Base-by-base conservation (phyloP, 2,329 filamentous ascomycete genomes). In the Colletotrichum orchidophilum region DNA sequence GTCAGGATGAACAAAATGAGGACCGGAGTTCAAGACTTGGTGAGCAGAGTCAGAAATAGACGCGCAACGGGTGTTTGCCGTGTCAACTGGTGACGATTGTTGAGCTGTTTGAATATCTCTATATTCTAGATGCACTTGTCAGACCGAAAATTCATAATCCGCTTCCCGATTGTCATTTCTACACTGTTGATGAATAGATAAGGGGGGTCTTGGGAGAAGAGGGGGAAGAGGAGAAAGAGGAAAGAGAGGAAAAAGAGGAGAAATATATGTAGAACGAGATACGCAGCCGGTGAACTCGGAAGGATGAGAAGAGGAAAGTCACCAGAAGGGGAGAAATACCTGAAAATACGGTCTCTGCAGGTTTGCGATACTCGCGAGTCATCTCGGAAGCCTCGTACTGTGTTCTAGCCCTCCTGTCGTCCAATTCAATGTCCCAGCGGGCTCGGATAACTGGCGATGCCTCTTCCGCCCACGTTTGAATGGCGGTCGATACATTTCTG, bases 351-450 rank as follows among this genome's bases (percentile, higher is more conserved):
- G 78, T 52, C 81, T 80, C 21, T n/a, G 8, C 12, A 5, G 27
- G 5, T 21, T 24, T 42, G 33, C 33, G 42, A 29, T 64, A 69
- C 49, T 53, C 42, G 13, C 49, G 50, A 69, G 84, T 82, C 60
- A 83, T 80, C 75, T 88, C 87, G 24, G 82, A 81, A 31, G 84
- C 81, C 39, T 87, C 85, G 55, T 82, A 79, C 33, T 81, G 80
- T 9, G 84, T 81, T 29, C 85, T 80, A 21, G 81, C 80, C 7
- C 81, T 76, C 42, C 82, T 84, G 49, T 90, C 87, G 58, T 88
- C 86, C 21, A 86, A 84, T 75, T 93, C 91, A 26, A 89, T 83
- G 7, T 83, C 78, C 91, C 91, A 93, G 24, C 90, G 85, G 13
- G 84, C 83, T 9, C 80, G 75, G 57, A 92, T 88, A 8, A 88